Evolutionary conservation across 345 rosid genomes (phyloP), one percentile per base, ranked within the genome.

Genomic region (Linum trigynum): DNA sequence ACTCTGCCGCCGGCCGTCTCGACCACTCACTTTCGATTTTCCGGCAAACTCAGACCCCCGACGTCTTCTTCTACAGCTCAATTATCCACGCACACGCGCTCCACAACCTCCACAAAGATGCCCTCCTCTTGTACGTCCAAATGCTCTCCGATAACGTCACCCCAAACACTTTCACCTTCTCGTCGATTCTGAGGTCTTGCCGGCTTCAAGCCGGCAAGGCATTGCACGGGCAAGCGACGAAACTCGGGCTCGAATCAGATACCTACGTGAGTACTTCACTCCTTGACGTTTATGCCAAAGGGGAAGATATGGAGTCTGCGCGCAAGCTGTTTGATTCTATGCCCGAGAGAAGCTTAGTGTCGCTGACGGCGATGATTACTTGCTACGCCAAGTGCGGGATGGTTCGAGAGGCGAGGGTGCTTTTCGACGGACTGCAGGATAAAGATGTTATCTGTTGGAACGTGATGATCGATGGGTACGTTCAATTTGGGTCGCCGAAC

Each of bases 151-250:
- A 75, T 35, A 71, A 71, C 0, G 59, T 86, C 35, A 53, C 71
- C 36, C 96, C 95, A 2, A 89, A 83, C 61, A 89, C 83, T 36
- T 92, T 80, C 69, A 84, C 96, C 41, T 79, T 92, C 72, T 89
- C 98, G 9, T 84, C 89, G 1, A 69, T 82, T 11, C 68, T 92
- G 70, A 92, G 84, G 71, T 81, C 80, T 2, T 86, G 95, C 69
- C 82, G 88, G 0, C 14, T 70, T 8, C 69, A 76, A 0, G 74
- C 81, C 0, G 91, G 74, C 0, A 74, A 75, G 68, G 9, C 64
- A 56, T 55, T 92, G 0, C 96, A 92, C 45, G 75, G 77, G 5
- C 91, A 82, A 45, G 73, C 83, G 1, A 59, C 87, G 11, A 89
- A 92, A 78, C 64, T 77, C 15, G 91, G 95, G 64, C 69, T 86